Evolutionary conservation across 495 filamentous ascomycete genomes (phyloP), one percentile per base, ranked within the genome.

Genomic region (Astrothelium macrocarpum): DNA sequence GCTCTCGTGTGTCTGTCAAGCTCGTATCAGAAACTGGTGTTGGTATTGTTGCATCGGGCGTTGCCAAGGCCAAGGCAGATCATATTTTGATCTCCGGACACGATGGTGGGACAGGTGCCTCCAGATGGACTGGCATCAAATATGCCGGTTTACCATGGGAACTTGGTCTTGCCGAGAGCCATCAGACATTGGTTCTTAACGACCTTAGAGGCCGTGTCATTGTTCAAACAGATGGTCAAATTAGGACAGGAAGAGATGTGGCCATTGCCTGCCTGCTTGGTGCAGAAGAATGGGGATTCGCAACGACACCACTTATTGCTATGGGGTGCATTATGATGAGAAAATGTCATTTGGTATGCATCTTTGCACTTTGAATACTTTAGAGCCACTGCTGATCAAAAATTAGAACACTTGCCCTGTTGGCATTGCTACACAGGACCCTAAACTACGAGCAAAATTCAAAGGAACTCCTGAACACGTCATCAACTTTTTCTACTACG

Each of bases 401-500:
- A 49, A n/a, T 32, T 1, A 25, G 42, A 96, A 96, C 70, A 96
- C 90, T 31, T 97, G 94, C 77, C 93, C 94, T 1, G 94, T 98
- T 11, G 94, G 94, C 71, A 96, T 99, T 60, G 94, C 94, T 0
- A 97, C 94, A 5, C 94, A 99, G 72, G 95, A 99, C 69, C 90
- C 90, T 5, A 91, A 95, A 71, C 84, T 99, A 2, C 85, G 95
- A 25, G 90, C 91, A 80, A 99, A 97, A 79, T 97, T 99, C 77
- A 81, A 84, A 46, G 95, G 94, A 32, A 91, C 90, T 0, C 93
- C 94, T 7, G 94, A 99, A 76, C 90, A 99, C 72, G 94, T 96
- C 53, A 99, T 99, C 76, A 99, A 99, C 81, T 99, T 97, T 82
- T 99, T 99, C 79, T 99, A 96, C 78, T 99, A 99, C 70, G 82